Evolutionary conservation across 371 early-diverging fungal genomes (phyloP).

Genomic region (Coemansia sp.): DNA sequence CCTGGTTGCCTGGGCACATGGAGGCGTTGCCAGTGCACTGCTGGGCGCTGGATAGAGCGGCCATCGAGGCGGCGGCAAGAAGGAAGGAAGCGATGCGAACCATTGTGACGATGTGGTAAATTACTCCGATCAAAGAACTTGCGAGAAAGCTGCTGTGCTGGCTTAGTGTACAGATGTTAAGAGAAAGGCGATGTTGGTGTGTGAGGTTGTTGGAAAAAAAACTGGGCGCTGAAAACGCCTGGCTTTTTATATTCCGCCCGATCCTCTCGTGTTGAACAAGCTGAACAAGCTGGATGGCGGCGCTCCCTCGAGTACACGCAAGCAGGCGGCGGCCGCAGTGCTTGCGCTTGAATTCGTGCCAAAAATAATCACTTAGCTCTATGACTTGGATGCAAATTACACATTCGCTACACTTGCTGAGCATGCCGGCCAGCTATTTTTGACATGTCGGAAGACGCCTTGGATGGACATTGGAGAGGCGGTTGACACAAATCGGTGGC

Average conservation of each 20-base stretch:
- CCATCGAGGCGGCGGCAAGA: constrained; percentile 25
- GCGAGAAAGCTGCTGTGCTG: background rate
- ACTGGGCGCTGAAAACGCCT: background rate
- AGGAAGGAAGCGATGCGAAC: constrained; percentile 43
- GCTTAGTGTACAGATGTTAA: background rate
- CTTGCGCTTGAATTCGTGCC: constrained; percentile 6
- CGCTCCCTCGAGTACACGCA: too few species aligned
- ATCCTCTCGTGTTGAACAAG: background rate
- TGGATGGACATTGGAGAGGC: background rate
- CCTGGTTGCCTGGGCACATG: constrained; percentile 42
- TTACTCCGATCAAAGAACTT: background rate
- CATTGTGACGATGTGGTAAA: constrained; percentile 15
- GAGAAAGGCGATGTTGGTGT: background rate
- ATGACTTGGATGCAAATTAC: background rate
- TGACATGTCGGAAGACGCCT: background rate
- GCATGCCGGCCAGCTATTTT: constrained; percentile 4
- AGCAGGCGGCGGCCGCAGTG: background rate
- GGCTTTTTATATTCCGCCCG: constrained; percentile 11
- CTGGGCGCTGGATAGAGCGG: constrained; percentile 20
- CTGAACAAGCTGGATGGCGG: background rate
- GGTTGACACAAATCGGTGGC: constrained; percentile 4
- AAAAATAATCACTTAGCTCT: background rate
- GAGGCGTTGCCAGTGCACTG: constrained; percentile 42
- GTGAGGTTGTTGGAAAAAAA: constrained; percentile 7
- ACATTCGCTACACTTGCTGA: constrained; percentile 1